Evolutionary conservation across 2,329 filamentous ascomycete genomes (phyloP), one percentile per base, ranked within the genome.

Genomic region (Capronia epimyces): DNA sequence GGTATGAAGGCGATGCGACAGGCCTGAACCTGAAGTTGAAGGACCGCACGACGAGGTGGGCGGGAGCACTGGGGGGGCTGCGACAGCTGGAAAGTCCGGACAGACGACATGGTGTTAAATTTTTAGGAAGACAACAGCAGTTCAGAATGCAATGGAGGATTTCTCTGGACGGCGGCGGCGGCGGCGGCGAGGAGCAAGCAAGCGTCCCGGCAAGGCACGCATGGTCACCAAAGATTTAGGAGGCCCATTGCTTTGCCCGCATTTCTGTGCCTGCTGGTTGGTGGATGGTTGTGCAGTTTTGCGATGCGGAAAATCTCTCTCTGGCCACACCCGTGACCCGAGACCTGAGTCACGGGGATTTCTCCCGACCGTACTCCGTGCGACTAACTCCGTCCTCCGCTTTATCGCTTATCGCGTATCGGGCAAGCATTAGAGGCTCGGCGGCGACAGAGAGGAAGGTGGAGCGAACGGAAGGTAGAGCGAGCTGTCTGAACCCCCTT

Each of bases 51-150:
- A 39, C 21, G 16, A 3, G 34, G 22, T 31, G 39, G 16, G 43
- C 22, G 31, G 12, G 47, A 40, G 46, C n/a, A 42, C 27, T 43
- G 7, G 6, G 13, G 12, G n/a, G 16, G 34, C 41, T 12, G 31
- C 12, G 34, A 46, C 15, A 45, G 25, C 24, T 22, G 27, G 34
- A 7, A 31, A 8, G 22, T 13, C 16, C 32, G 48, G 39, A 45
- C 21, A 40, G 44, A 44, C 40, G 43, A 52, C 48, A 57, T 57
- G 48, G 40, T 49, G 52, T 15, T 39, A 40, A 39, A 15, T 32
- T 45, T 43, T 45, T 31, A 29, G 31, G 37, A 50, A 37, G 27
- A 36, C 50, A 36, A 27, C 15, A 49, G 42, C 25, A 43, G 15
- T 34, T 43, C 36, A 18, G 21, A 16, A 16, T 3, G 27, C 25